phyloP scores from a whole-genome alignment of 164 flowering plant genomes.

The Vitis rupestris region DNA sequence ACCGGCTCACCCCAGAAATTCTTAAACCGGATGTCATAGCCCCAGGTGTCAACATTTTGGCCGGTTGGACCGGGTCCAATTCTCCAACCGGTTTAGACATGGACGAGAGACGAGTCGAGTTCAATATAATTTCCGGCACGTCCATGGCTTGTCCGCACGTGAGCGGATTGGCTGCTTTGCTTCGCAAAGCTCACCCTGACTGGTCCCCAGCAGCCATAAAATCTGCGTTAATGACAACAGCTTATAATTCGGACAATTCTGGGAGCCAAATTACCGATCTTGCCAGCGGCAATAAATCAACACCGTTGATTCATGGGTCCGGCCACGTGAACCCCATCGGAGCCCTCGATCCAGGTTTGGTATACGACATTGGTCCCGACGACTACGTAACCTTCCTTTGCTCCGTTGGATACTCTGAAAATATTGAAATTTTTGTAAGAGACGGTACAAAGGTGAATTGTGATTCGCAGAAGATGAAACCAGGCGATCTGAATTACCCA shows the following conservation, averaged over 20 bases:
- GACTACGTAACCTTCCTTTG: constrained; percentile 79
- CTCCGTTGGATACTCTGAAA: constrained; percentile 42
- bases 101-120: constrained; percentile 78
- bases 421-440: constrained; percentile 45
- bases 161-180: constrained; percentile 90
- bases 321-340: constrained; percentile 88
- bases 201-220: constrained; percentile 90
- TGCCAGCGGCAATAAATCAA: constrained; percentile 60
- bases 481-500: constrained; percentile 87
- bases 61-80: constrained; percentile 78
- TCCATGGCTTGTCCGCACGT: constrained; percentile 98
- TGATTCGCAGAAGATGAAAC: constrained; percentile 24
- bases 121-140: constrained; percentile 87
- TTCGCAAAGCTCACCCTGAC: constrained; percentile 57
- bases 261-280: constrained; percentile 62
- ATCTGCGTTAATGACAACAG: constrained; percentile 88
- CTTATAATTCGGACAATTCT: constrained; percentile 56
- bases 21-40: constrained; percentile 96
- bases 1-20: constrained; percentile 59
- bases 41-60: constrained; percentile 87
- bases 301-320: constrained; percentile 72
- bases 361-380: constrained; percentile 48
- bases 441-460: constrained; percentile 40
- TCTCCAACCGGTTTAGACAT: constrained; percentile 70
- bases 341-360: constrained; percentile 83